Evolutionary conservation across 345 rosid species (phyloP), one percentile per base, ranked within the genome.

Genomic region (Lumnitzera racemosa): DNA sequence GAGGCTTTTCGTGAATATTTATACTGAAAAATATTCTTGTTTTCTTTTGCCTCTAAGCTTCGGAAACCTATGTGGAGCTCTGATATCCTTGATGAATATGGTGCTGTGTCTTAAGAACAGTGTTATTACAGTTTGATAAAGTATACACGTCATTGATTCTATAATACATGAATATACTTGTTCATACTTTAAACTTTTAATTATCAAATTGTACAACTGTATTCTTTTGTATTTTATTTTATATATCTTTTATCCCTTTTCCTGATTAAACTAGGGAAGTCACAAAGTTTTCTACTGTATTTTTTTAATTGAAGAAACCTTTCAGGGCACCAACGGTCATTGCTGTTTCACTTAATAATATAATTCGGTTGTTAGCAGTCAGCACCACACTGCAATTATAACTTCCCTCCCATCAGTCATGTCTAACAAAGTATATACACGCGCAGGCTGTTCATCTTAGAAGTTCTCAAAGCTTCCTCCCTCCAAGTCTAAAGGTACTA

Each of bases 401-500:
- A 54, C 60, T 46, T 59, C 67, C 43, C 43, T 36, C 43, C 43
- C 10, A 36, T 36, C 46, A 51, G 47, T 29, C 51, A 64, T 47
- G 15, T 41, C 57, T 54, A 13, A 47, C 23, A 13, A 46, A 27
- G 58, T 47, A 51, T 47, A 24, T 58, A 49, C 41, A 20, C 75
- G 60, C 69, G 78, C 90, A 88, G 96, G 95, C 90, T 41, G 91
- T 88, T 51, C 80, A 88, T 72, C 81, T 88, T 24, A 76, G 76
- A 78, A 86, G 98, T 75, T 77, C 96, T 36, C 74, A 70, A 62
- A 75, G 77, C 67, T 70, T 78, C 78, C 70, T 67, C 67, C 66
- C 76, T 49, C 83, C 83, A 46, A 72, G 66, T 63, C 57, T 66
- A 60, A 77, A 80, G 91, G 95, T 83, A 78, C 71, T 20, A n/a